Percentiles rank a stretch among this genome's conserved stretches.
Conservation (phyloP, 2,329 filamentous ascomycete species). For the Verticillium nonalfalfae region DNA sequence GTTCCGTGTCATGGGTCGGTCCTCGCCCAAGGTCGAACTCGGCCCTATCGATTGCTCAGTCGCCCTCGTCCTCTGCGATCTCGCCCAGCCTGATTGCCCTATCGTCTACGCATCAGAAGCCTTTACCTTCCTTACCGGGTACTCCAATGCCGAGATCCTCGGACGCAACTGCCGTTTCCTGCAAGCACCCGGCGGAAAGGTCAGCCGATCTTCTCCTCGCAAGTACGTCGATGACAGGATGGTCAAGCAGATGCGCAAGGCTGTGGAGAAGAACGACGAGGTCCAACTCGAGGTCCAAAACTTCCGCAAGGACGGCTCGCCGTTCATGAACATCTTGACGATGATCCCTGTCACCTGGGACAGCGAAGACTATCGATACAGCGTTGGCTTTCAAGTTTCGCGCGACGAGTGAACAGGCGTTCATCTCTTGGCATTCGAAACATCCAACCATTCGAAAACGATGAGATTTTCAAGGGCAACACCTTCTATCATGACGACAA, state of each 20-base stretch:
- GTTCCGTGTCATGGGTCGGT: constrained; percentile 60
- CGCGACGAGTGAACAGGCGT: constrained; percentile 28
- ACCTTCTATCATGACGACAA: neutral
- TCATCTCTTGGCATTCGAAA: neutral
- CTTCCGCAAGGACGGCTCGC: constrained; percentile 73
- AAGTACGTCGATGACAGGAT: constrained; percentile 62
- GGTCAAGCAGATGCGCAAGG: constrained; percentile 45
- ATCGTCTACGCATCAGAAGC: constrained; percentile 81
- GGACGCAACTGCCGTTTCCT: constrained; percentile 82
- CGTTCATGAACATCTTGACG: constrained; percentile 77
- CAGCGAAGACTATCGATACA: constrained; percentile 59
- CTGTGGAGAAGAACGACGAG: constrained; percentile 37
- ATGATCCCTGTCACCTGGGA: constrained; percentile 75
- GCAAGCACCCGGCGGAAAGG: constrained; percentile 65
- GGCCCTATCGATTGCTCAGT: constrained; percentile 81
- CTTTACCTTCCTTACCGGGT: constrained; percentile 75
- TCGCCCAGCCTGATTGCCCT: constrained; percentile 64
- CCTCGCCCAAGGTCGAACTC: constrained; percentile 70
- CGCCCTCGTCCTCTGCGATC: constrained; percentile 76
- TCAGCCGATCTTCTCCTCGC: constrained; percentile 51
- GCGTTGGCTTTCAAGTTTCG: constrained; percentile 77
- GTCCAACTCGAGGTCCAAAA: constrained; percentile 59
- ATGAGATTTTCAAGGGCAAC: constrained; percentile 11
- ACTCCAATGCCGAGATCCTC: constrained; percentile 65
- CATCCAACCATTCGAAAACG: constrained; percentile 15